Conservation (phyloP, 225 moss, liverwort and hornwort species). For the Anthoceros angustus region DNA sequence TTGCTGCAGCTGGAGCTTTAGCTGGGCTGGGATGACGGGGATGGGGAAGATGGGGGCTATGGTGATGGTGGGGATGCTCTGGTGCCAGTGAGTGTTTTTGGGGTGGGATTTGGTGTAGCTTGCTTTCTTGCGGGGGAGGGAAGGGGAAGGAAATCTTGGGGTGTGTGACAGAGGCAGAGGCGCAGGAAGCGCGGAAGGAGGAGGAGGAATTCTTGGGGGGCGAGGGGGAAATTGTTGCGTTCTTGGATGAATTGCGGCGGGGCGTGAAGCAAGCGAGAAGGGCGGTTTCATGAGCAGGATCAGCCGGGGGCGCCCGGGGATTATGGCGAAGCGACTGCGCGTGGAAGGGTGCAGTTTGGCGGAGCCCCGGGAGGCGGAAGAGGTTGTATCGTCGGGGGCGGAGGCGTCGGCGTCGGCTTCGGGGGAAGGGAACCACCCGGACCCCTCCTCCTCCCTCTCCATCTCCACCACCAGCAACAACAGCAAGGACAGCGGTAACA, state of each 20-base stretch:
- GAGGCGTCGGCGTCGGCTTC: neutral
- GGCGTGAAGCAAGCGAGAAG: neutral
- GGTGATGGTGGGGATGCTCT: too few species aligned
- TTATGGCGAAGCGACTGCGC: neutral
- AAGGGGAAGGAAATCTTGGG: too few species aligned
- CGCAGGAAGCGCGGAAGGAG: too few species aligned
- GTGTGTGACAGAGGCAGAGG: too few species aligned
- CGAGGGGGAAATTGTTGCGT: too few species aligned
- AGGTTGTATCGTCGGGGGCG: neutral
- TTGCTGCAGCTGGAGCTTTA: too few species aligned
- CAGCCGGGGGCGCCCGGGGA: neutral
- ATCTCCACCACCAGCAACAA: neutral
- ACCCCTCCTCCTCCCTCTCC: neutral
- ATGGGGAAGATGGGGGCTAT: too few species aligned
- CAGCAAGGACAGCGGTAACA: neutral
- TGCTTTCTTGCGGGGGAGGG: too few species aligned
- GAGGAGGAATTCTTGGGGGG: too few species aligned
- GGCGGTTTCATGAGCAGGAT: neutral
- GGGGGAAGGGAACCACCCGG: neutral
- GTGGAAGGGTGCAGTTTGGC: neutral
- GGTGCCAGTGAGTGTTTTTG: too few species aligned
- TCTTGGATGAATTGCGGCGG: neutral
- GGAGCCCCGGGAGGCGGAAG: neutral
- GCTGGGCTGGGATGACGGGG: too few species aligned
- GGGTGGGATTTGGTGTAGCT: too few species aligned